Evolutionary conservation across 1,139 yeast species (phyloP).

Genomic region (Blastobotrys ciferrii): DNA sequence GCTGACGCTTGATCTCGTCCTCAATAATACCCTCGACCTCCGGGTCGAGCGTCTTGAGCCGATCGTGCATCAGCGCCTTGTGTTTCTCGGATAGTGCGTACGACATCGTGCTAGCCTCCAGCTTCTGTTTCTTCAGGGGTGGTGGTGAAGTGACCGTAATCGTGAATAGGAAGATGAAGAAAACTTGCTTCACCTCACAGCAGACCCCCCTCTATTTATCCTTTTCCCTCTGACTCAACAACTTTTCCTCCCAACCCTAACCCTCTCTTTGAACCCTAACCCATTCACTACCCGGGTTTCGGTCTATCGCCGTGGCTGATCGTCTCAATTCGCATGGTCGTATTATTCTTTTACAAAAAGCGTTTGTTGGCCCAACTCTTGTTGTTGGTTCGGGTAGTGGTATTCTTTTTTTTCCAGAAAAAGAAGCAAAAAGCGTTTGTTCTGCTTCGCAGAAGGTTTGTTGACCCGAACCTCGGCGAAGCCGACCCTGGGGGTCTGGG

Average conservation of each 20-base stretch:
- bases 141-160: slow-evolving; percentile 2
- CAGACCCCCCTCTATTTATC: not conserved
- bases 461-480: too few species aligned
- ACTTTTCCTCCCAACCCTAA: not conserved
- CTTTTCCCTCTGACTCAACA: not conserved
- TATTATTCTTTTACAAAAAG: too few species aligned
- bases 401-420: too few species aligned
- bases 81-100: slow-evolving; percentile 37
- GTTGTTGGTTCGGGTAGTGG: too few species aligned
- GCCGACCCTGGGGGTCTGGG: too few species aligned
- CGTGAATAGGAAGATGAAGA: not conserved
- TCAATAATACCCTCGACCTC: slow-evolving; percentile 76
- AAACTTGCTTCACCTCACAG: not conserved
- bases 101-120: slow-evolving; percentile 10
- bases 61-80: slow-evolving; percentile 35
- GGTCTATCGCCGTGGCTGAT: too few species aligned
- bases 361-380: too few species aligned
- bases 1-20: slow-evolving; percentile 79
- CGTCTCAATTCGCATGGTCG: too few species aligned
- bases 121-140: slow-evolving; percentile 5
- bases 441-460: too few species aligned
- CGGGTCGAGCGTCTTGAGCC: slow-evolving; percentile 62
- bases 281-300: not conserved
- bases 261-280: too few species aligned
- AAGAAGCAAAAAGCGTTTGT: too few species aligned